Evolutionary conservation across 257 asterid genomes (phyloP).

Genomic region (Scutellaria minor): DNA sequence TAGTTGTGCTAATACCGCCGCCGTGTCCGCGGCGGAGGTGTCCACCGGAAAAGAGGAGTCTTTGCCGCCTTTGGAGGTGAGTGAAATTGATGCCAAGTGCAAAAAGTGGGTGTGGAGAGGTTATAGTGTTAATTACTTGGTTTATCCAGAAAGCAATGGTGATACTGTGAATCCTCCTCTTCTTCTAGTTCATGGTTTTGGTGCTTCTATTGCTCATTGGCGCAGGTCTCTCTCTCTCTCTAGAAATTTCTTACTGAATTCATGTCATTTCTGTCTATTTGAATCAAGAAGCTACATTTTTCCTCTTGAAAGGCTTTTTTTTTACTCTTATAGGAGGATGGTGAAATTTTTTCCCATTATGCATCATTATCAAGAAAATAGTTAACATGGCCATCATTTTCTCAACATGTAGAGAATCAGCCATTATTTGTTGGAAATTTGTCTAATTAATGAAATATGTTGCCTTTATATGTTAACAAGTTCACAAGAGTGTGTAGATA

Average conservation of each 20-base stretch:
- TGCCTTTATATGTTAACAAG: no score
- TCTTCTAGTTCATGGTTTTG: conserved; percentile 89
- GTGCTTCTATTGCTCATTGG: conserved; percentile 95
- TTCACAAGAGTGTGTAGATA: background rate
- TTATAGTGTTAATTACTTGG: conserved; percentile 64
- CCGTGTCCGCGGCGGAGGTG: conserved; percentile 37
- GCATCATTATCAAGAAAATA: background rate
- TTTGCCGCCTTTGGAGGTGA: conserved; percentile 59
- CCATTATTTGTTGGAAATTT: background rate
- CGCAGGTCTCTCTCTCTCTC: conserved; percentile 55
- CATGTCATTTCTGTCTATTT: background rate
- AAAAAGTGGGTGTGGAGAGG: conserved; percentile 86
- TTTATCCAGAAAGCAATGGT: conserved; percentile 44
- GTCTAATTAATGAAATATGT: background rate
- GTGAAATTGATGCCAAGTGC: conserved; percentile 58
- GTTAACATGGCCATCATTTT: background rate
- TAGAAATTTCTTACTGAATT: background rate
- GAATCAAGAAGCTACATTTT: background rate
- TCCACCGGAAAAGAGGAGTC: conserved; percentile 42
- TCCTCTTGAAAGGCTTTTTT: background rate
- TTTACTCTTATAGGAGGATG: background rate
- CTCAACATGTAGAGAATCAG: background rate
- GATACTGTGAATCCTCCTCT: conserved; percentile 52
- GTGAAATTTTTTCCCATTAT: background rate
- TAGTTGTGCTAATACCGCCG: conserved; percentile 37